Evolutionary conservation across 1,284 basidiomycete species (phyloP).

Genomic region (Inonotus hispidus): DNA sequence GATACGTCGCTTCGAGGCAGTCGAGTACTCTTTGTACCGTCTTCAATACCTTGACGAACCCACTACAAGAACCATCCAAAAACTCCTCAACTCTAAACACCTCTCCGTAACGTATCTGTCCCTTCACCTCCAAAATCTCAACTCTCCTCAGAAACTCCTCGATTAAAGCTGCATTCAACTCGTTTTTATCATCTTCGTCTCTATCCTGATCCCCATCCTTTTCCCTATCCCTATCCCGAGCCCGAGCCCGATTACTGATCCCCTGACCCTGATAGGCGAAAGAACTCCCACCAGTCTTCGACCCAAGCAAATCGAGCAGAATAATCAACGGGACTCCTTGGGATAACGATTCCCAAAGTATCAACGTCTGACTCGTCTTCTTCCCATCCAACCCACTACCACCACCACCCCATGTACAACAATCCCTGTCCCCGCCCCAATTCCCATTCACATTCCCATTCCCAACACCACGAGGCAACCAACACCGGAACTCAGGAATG

Average conservation of each 20-base stretch:
- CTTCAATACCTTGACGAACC: slow-evolving; percentile 35
- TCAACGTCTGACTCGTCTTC: slow-evolving; percentile 24
- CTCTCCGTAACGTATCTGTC: slow-evolving; percentile 33
- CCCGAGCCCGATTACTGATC: neutral
- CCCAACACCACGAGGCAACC: slow-evolving; percentile 17
- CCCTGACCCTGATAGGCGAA: slow-evolving; percentile 20
- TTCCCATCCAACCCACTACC: slow-evolving; percentile 18
- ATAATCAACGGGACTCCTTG: slow-evolving; percentile 33
- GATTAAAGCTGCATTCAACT: slow-evolving; percentile 19
- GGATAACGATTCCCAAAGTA: slow-evolving; percentile 34
- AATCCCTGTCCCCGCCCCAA: too few species aligned
- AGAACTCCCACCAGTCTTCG: slow-evolving; percentile 15
- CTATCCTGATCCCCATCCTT: slow-evolving; percentile 13
- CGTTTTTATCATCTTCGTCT: slow-evolving; percentile 26
- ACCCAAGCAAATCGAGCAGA: slow-evolving; percentile 33
- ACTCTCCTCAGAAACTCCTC: slow-evolving; percentile 32
- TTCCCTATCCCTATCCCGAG: slow-evolving; percentile 23
- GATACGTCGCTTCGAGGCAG: slow-evolving; percentile 33
- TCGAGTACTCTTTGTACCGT: slow-evolving; percentile 31
- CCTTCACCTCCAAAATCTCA: slow-evolving; percentile 32
- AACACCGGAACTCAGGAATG: slow-evolving; percentile 33
- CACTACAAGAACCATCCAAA: slow-evolving; percentile 28
- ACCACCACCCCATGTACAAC: too few species aligned
- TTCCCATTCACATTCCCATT: too few species aligned
- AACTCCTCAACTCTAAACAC: slow-evolving; percentile 34